A percentile compares a stretch with the other conserved stretches of the same genome.
Evolutionary conservation across 441 rosid species (phyloP).

Genomic region (Erodium trifolium): DNA sequence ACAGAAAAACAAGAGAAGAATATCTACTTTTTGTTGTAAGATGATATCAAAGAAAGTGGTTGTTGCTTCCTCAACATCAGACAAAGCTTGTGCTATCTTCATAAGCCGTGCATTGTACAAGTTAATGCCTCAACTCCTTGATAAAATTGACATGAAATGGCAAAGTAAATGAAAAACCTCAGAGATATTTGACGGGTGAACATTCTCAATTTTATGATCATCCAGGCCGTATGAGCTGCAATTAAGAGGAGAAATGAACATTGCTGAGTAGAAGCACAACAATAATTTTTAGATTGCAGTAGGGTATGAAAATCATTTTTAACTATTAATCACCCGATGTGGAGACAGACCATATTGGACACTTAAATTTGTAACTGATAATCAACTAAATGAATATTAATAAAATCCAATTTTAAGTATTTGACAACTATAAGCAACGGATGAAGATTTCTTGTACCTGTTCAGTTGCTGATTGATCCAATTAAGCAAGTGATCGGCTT

Average conservation of each 20-base stretch:
- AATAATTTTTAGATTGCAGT: too few relatives aligned
- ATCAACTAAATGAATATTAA: too few relatives aligned
- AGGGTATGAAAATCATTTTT: too few relatives aligned
- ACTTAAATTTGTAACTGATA: too few relatives aligned
- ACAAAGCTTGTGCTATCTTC: constrained; percentile 43
- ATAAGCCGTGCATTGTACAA: too few relatives aligned
- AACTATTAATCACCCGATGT: too few relatives aligned
- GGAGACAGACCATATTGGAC: too few relatives aligned
- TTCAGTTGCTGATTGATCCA: constrained; percentile 83
- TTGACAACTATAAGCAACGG: constrained; percentile 13
- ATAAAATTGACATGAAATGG: too few relatives aligned
- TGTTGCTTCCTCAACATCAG: constrained; percentile 93
- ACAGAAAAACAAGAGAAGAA: constrained; percentile 9
- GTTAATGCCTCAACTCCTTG: too few relatives aligned
- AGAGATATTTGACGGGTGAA: constrained; percentile 16
- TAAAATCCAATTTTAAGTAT: too few relatives aligned
- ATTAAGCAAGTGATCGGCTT: constrained; percentile 73
- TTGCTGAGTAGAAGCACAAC: not conserved
- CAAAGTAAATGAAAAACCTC: too few relatives aligned
- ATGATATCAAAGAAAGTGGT: constrained; percentile 68
- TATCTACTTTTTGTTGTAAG: constrained; percentile 51
- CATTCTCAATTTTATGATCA: constrained; percentile 73
- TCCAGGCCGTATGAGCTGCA: constrained; percentile 76
- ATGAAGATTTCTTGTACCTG: constrained; percentile 38
- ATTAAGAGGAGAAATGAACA: not conserved